phyloP scores from a whole-genome alignment of 2,329 filamentous ascomycete genomes.

The Xylaria sp. region DNA sequence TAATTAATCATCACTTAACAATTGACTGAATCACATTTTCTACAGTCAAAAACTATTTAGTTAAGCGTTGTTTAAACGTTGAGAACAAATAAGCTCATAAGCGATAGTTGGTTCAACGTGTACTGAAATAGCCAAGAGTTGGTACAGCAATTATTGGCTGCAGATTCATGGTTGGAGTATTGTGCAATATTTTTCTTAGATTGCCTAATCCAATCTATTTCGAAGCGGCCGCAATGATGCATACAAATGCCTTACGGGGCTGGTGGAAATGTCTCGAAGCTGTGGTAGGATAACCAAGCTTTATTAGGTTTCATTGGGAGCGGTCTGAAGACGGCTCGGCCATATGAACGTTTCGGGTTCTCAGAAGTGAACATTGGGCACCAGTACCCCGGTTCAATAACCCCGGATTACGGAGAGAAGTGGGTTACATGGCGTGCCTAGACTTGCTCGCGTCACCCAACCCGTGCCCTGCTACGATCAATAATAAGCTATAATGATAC shows the following conservation, averaged over 20 bases:
- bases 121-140: no score
- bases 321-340: not conserved
- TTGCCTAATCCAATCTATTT: not conserved
- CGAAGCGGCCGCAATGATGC: not conserved
- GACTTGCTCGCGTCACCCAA: conserved; percentile 26
- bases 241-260: not conserved
- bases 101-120: no score
- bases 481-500: conserved; percentile 25
- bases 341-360: conserved; percentile 7
- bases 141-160: no score
- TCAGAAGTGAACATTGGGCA: not conserved
- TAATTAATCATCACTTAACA: no score
- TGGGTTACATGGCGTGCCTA: conserved; percentile 32
- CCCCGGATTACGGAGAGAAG: conserved; percentile 22
- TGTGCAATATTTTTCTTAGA: not conserved
- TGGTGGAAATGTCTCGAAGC: not conserved
- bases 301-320: conserved; percentile 1
- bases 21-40: no score
- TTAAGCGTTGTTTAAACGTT: no score
- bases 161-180: not conserved
- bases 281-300: not conserved
- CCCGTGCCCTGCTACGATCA: conserved; percentile 23
- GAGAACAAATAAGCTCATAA: no score
- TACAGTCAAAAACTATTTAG: no score
- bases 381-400: conserved; percentile 24